phyloP scores from a whole-genome alignment of 2,329 filamentous ascomycete species.

The Epichloe coenophiala region DNA sequence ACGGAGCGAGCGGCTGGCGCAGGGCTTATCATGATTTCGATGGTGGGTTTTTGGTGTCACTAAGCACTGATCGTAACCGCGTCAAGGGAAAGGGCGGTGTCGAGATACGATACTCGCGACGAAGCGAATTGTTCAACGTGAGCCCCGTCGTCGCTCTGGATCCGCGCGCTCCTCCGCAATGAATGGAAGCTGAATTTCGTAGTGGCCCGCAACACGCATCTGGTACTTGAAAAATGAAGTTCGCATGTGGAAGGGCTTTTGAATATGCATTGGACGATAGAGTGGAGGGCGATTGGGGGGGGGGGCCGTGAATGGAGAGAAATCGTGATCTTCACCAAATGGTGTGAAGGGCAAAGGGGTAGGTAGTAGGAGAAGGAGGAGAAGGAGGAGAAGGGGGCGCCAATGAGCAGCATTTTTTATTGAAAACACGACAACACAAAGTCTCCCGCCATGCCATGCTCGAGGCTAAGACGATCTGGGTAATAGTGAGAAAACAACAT shows the following conservation, averaged over 20 bases:
- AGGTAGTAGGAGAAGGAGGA: background rate
- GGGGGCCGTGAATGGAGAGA: background rate
- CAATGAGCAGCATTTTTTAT: background rate
- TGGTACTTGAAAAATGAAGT: constrained; percentile 40
- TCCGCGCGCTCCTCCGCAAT: constrained; percentile 40
- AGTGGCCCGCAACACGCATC: constrained; percentile 41
- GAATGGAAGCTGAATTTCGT: constrained; percentile 34
- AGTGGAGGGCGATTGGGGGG: constrained; percentile 7
- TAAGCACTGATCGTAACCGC: background rate
- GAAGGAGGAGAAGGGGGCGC: background rate
- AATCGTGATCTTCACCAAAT: constrained; percentile 5
- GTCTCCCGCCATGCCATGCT: background rate
- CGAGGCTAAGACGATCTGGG: background rate
- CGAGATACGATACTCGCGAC: constrained; percentile 1
- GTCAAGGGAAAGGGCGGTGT: constrained; percentile 4
- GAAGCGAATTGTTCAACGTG: constrained; percentile 21
- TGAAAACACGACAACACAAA: background rate
- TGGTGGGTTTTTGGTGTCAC: background rate
- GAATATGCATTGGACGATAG: constrained; percentile 42
- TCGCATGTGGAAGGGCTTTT: constrained; percentile 29
- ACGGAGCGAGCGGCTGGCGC: constrained; percentile 37
- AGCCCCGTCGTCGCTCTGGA: constrained; percentile 45
- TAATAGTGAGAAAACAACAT: no score
- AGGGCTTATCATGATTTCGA: constrained; percentile 30
- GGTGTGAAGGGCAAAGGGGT: constrained; percentile 6